Conservation (phyloP, 2,329 filamentous ascomycete species). For the Teratosphaeria nubilosa region DNA sequence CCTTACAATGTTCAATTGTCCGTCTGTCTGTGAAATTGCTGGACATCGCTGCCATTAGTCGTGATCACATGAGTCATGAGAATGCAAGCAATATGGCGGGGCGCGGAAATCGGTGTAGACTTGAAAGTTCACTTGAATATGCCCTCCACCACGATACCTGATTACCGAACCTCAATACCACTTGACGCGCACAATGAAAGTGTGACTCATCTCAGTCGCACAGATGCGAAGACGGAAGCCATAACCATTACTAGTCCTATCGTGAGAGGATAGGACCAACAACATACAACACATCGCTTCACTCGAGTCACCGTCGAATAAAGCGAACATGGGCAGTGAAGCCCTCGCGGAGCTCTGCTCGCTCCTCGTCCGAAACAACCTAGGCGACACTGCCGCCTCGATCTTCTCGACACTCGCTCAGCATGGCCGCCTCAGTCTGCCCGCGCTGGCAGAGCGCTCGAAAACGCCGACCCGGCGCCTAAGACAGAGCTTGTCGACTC, state of each 20-base stretch:
- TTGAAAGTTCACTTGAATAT: neutral
- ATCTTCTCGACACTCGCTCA: constrained; percentile 72
- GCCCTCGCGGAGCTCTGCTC: constrained; percentile 63
- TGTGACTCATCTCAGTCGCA: neutral
- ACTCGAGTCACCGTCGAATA: neutral
- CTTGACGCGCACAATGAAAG: neutral
- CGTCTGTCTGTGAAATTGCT: too few species aligned
- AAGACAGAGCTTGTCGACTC: constrained; percentile 69
- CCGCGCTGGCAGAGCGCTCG: constrained; percentile 60
- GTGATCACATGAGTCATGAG: neutral
- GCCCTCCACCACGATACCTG: neutral
- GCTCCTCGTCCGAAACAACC: constrained; percentile 78
- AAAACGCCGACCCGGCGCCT: constrained; percentile 65
- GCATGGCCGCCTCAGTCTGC: constrained; percentile 65
- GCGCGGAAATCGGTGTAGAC: neutral
- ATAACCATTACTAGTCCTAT: neutral
- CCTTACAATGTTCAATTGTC: neutral
- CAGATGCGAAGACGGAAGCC: neutral
- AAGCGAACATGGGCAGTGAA: neutral
- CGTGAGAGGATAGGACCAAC: neutral
- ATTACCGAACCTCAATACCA: neutral
- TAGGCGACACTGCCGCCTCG: constrained; percentile 70
- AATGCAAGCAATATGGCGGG: neutral
- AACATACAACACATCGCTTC: neutral
- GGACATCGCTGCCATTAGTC: neutral